A percentile compares a stretch with the other conserved stretches of the same genome.
Conservation (phyloP, 139 green algal species). For the Coelastrella sp. region DNA sequence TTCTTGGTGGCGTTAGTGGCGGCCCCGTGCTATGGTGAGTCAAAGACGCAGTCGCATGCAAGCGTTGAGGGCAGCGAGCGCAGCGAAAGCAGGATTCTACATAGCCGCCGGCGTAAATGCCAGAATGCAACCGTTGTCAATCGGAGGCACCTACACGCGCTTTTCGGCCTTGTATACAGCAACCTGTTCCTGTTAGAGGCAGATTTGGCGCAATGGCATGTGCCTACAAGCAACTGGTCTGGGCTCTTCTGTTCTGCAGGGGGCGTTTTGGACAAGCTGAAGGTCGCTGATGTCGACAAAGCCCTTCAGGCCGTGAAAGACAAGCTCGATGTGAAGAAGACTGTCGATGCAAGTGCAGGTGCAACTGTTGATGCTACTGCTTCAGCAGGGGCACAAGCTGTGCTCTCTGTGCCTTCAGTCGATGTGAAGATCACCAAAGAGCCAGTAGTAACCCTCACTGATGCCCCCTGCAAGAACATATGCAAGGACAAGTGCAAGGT, state of each 20-base stretch:
- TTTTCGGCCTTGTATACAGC: too few relatives aligned
- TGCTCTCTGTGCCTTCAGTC: background rate
- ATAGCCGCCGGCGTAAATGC: background rate
- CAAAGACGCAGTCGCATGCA: background rate
- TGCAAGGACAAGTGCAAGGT: background rate
- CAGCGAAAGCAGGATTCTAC: background rate
- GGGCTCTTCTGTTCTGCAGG: background rate
- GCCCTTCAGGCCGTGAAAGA: background rate
- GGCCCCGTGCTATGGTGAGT: background rate
- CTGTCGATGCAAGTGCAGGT: background rate
- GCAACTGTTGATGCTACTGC: background rate
- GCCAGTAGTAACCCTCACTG: background rate
- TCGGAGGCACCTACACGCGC: too few relatives aligned
- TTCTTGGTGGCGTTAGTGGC: background rate
- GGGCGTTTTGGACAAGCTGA: background rate
- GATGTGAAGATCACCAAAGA: slow-evolving; percentile 4
- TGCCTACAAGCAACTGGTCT: too few relatives aligned
- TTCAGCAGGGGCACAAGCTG: background rate
- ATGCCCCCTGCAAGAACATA: slow-evolving; percentile 12
- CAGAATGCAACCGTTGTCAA: too few relatives aligned
- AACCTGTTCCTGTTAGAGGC: too few relatives aligned
- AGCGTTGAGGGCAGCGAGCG: too few relatives aligned
- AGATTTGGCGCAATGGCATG: too few relatives aligned
- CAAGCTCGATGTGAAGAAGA: background rate
- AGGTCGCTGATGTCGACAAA: background rate